These are phyloP conservation scores for Fusarium buxicola DNA, from an alignment of 2,329 filamentous ascomycete species.

Conservation along the genomic window DNA sequence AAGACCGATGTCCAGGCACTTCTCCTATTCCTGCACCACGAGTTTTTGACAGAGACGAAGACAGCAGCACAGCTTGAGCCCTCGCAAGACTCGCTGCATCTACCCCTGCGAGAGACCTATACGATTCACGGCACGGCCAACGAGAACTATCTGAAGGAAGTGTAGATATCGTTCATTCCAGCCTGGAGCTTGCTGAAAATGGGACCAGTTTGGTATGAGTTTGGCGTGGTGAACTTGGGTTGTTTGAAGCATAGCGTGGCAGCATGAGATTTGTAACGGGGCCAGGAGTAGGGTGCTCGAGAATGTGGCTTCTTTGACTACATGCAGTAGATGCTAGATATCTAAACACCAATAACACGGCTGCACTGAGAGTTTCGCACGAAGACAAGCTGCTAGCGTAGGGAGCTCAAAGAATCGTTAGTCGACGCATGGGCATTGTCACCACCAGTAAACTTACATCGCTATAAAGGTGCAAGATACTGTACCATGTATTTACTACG, in stretches of 20 bases:
- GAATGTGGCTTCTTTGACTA: neutral
- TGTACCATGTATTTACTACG: too few species aligned
- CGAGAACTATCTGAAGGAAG: neutral
- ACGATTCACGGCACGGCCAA: constrained; percentile 13
- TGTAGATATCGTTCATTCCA: neutral
- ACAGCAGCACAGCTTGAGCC: constrained; percentile 22
- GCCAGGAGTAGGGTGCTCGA: neutral
- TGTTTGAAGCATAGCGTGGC: neutral
- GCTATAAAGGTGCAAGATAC: too few species aligned
- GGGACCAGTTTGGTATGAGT: too few species aligned
- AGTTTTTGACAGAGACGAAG: constrained; percentile 27
- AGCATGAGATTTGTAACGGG: neutral
- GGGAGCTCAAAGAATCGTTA: too few species aligned
- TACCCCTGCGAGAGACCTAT: constrained; percentile 32
- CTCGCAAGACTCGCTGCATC: constrained; percentile 12
- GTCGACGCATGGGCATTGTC: too few species aligned
- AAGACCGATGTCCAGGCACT: constrained; percentile 64
- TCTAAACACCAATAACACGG: neutral
- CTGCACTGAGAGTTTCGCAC: too few species aligned
- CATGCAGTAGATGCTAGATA: neutral
- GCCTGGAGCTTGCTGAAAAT: neutral
- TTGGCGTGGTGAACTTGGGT: neutral
- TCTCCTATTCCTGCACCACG: constrained; percentile 56
- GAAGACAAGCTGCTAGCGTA: too few species aligned
- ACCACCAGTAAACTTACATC: too few species aligned